Percentiles rank a stretch among this genome's conserved stretches.
Evolutionary conservation across 2,329 filamentous ascomycete species (phyloP).

Genomic region (Paecilomyces sp.): DNA sequence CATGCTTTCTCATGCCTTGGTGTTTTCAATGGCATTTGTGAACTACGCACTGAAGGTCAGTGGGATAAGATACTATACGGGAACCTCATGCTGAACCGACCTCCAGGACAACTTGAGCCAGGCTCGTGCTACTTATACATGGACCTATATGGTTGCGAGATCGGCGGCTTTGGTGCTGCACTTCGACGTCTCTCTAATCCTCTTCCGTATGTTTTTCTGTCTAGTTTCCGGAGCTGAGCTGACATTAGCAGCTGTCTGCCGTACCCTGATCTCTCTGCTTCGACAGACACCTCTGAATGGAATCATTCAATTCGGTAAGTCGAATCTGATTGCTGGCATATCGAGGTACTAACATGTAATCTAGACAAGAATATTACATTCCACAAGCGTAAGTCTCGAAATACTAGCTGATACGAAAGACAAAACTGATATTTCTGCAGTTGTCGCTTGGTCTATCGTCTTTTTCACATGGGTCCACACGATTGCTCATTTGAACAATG

Average conservation of each 20-base stretch:
- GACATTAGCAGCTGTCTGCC: slow-evolving; percentile 55
- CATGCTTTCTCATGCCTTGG: slow-evolving; percentile 63
- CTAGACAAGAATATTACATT: slow-evolving; percentile 79
- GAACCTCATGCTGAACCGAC: background rate
- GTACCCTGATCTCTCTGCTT: slow-evolving; percentile 73
- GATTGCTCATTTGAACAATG: slow-evolving; percentile 81
- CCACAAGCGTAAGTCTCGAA: slow-evolving; percentile 53
- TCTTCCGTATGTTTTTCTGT: slow-evolving; percentile 47
- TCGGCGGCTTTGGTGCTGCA: slow-evolving; percentile 70
- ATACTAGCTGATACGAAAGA: background rate
- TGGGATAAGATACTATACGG: background rate
- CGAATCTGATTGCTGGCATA: background rate
- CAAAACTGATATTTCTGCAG: slow-evolving; percentile 13
- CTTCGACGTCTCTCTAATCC: slow-evolving; percentile 70
- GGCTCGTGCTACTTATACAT: slow-evolving; percentile 62
- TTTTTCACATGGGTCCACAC: slow-evolving; percentile 85
- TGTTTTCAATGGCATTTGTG: slow-evolving; percentile 73
- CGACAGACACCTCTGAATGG: slow-evolving; percentile 77
- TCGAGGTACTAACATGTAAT: background rate
- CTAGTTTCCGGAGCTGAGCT: slow-evolving; percentile 5
- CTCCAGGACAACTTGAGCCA: slow-evolving; percentile 57
- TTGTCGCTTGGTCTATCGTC: slow-evolving; percentile 77
- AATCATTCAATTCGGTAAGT: slow-evolving; percentile 63
- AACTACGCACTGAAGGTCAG: slow-evolving; percentile 65
- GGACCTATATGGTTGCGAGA: slow-evolving; percentile 70